Percentiles rank a stretch among this genome's conserved stretches.
These are phyloP conservation scores for Conticribra weissflogii DNA, from an alignment of 108 stramenopile genomes.

Conservation along the genomic window DNA sequence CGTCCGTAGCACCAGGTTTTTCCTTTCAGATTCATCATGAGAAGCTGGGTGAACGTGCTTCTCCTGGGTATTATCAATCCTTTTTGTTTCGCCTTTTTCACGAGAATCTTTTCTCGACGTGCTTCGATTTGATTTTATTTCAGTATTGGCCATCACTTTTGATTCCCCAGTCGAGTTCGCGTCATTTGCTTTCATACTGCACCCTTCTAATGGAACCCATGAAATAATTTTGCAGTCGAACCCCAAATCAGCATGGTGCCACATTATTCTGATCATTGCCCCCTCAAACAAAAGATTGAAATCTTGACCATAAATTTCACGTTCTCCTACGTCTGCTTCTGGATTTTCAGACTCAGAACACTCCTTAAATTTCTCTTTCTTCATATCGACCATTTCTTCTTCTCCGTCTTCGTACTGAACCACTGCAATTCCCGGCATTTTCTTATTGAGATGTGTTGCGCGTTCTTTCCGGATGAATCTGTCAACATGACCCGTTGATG, in stretches of 20 bases:
- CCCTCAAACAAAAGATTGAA: constrained; percentile 18
- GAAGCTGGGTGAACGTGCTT: no score
- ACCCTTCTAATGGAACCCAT: constrained; percentile 21
- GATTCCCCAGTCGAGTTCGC: constrained; percentile 1
- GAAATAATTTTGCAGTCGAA: constrained; percentile 36
- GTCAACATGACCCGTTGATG: constrained; percentile 35
- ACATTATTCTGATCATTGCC: constrained; percentile 20
- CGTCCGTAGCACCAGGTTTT: no score
- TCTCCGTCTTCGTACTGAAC: constrained; percentile 42
- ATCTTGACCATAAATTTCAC: constrained; percentile 7
- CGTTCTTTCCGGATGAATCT: constrained; percentile 22
- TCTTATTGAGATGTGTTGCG: constrained; percentile 13
- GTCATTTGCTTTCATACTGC: background rate
- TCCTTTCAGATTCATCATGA: no score
- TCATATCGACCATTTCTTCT: constrained; percentile 32
- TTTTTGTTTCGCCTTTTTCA: background rate
- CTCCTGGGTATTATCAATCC: background rate
- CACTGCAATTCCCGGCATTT: constrained; percentile 25
- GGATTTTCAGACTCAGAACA: constrained; percentile 7
- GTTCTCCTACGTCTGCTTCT: constrained; percentile 8
- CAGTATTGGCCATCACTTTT: background rate
- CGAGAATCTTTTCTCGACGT: background rate
- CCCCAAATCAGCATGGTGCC: constrained; percentile 20
- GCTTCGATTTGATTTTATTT: background rate
- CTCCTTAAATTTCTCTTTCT: constrained; percentile 26